Percentiles rank a stretch among this genome's conserved stretches.
These are phyloP conservation scores for Psilocybe tampanensis DNA, from an alignment of 768 basidiomycete genomes.

Conservation along the genomic window DNA sequence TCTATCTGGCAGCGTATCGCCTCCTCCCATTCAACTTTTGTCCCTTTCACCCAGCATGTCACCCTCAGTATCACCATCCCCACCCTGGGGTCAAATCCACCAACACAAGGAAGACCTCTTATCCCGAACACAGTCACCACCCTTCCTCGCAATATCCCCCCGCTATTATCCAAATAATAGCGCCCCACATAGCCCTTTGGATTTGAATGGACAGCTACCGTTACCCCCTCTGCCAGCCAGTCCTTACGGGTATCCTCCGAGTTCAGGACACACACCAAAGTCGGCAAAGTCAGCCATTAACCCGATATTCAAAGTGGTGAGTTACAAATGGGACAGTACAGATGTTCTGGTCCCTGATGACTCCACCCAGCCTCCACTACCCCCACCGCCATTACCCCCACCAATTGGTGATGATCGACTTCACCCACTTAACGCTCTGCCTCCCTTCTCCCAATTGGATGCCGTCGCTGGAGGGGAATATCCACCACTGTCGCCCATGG, in stretches of 20 bases:
- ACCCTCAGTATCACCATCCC: constrained; percentile 47
- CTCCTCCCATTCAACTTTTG: constrained; percentile 75
- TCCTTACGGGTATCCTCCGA: constrained; percentile 44
- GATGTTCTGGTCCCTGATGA: constrained; percentile 38
- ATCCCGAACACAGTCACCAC: constrained; percentile 39
- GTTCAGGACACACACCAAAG: constrained; percentile 59
- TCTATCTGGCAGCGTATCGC: constrained; percentile 67
- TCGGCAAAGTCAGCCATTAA: constrained; percentile 76
- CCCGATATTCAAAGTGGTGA: constrained; percentile 90
- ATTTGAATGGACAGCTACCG: constrained; percentile 53
- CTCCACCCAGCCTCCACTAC: constrained; percentile 54
- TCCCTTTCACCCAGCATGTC: constrained; percentile 70
- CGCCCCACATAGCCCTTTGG: constrained; percentile 49
- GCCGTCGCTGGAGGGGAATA: constrained; percentile 80
- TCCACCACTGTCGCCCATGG: constrained; percentile 76
- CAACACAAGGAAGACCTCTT: constrained; percentile 40
- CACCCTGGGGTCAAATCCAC: constrained; percentile 55
- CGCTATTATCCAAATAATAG: constrained; percentile 38
- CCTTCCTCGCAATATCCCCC: constrained; percentile 39
- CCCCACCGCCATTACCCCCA: constrained; percentile 51
- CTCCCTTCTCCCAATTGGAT: constrained; percentile 81
- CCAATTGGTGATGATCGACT: constrained; percentile 27
- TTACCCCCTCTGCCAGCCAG: constrained; percentile 51
- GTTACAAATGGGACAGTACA: constrained; percentile 48
- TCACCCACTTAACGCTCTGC: constrained; percentile 53